Base-by-base conservation (phyloP, 2,329 filamentous ascomycete species). In the Microdochium paspali region DNA sequence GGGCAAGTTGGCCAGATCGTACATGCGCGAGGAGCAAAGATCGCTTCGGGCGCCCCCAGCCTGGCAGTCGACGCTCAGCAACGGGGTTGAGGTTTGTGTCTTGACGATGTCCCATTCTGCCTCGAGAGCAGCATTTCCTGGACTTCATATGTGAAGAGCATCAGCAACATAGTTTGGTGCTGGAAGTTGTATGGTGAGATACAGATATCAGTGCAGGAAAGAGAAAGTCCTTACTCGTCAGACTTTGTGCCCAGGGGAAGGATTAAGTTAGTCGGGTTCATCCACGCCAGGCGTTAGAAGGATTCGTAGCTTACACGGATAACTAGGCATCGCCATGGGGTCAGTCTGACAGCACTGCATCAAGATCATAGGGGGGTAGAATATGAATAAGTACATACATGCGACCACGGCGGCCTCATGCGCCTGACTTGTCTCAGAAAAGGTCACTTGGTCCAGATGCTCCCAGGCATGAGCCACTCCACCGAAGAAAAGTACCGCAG, bases 41-140 rank as follows among this genome's bases (percentile, higher is more conserved):
- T 21, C 35, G 35, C 35, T 15, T n/a, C 18, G 3, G 13, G 26
- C 24, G 3, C 47, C 24, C 24, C 50, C 45, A 3, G 46, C 46
- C 5, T 40, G 43, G 43, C 57, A 59, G 44, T 58, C 55, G 31
- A 58, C 26, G 48, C 53, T 58, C 15, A 55, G 25, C 25, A 56
- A 40, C 10, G 47, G 43, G 3, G 52, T 9, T 18, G 45, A 35
- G 7, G 51, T 46, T n/a, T 51, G 50, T n/a, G 50, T 35, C 23
- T 39, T 44, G 10, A 48, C 52, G 6, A 48, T 24, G 3, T 43
- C 39, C 57, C 56, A 59, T 51, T 56, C 52, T 13, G 40, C 46
- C 40, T 59, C 54, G 13, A 56, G 43, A 26, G 35, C 35, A 40
- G 35, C 15, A 12, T 40, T 40, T 6, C 35, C 35, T 10, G 35